Percentiles rank a stretch among this genome's conserved stretches.
These are phyloP conservation scores for Ceratocystis eucalypticola DNA, from an alignment of 2,329 filamentous ascomycete species.

Conservation along the genomic window DNA sequence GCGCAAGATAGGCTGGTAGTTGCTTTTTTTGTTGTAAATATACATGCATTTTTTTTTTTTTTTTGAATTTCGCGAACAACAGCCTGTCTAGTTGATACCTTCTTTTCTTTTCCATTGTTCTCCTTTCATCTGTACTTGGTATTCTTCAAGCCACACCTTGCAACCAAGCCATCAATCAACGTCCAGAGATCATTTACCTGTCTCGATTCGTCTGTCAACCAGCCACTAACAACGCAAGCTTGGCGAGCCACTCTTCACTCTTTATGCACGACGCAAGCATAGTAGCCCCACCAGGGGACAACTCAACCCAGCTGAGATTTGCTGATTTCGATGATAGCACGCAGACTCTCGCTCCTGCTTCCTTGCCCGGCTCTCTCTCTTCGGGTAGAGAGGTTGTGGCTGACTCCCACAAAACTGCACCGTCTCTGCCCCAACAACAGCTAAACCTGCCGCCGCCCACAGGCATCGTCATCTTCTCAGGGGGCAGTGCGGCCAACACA, in stretches of 20 bases:
- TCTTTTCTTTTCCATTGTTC: not conserved
- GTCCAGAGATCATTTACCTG: not conserved
- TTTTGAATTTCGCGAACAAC: not conserved
- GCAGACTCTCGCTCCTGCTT: not conserved
- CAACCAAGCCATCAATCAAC: not conserved
- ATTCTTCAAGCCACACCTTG: not conserved
- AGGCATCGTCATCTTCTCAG: constrained; percentile 76
- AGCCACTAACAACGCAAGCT: not conserved
- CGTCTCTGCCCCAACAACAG: not conserved
- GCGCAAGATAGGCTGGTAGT: too few species aligned
- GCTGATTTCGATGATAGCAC: not conserved
- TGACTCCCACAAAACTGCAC: not conserved
- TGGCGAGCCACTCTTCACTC: not conserved
- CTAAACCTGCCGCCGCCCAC: not conserved
- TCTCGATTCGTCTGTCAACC: not conserved
- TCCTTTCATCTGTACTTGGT: not conserved
- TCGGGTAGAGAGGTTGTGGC: not conserved
- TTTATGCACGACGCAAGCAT: constrained; percentile 1
- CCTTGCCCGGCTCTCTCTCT: not conserved
- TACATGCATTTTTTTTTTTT: too few species aligned
- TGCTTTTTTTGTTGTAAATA: too few species aligned
- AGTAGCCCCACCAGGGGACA: not conserved
- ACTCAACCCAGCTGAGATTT: not conserved
- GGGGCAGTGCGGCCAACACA: constrained; percentile 86
- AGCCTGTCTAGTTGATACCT: not conserved